Conservation (phyloP, 257 asterid genomes). For the Jaltomata sinuosa region DNA sequence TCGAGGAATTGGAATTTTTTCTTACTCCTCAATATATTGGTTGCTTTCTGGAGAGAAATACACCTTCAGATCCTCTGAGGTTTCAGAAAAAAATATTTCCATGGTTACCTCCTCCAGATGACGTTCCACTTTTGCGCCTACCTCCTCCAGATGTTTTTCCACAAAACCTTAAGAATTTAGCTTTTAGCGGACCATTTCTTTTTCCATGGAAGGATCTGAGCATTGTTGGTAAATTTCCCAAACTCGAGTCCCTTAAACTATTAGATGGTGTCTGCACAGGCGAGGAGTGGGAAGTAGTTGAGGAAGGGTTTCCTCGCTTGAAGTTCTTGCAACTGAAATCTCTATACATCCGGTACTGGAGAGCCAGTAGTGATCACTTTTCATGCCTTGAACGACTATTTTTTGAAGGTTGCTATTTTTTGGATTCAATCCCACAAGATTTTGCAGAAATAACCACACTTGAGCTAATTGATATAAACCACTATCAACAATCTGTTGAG, state of each 20-base stretch:
- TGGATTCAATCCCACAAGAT: conserved; percentile 14
- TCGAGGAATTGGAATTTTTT: conserved; percentile 6
- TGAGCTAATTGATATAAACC: no score
- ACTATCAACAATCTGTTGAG: no score
- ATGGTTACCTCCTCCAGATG: no score
- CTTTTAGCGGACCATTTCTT: fast-evolving
- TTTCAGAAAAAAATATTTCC: not conserved
- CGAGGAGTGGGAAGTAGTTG: not conserved
- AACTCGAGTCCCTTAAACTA: not conserved
- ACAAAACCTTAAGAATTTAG: not conserved
- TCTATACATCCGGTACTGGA: not conserved
- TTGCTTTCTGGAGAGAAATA: not conserved
- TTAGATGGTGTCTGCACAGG: not conserved
- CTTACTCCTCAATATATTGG: no score
- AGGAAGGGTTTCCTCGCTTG: not conserved
- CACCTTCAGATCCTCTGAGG: not conserved
- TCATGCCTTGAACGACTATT: conserved; percentile 10
- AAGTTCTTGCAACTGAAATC: not conserved
- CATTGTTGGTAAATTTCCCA: not conserved
- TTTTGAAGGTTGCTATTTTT: not conserved
- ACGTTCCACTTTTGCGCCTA: not conserved
- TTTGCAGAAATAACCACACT: conserved; percentile 8
- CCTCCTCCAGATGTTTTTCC: not conserved
- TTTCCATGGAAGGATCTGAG: not conserved
- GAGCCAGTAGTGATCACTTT: not conserved